Conservation (phyloP, 2,329 filamentous ascomycete species). For the Nectriaceae sp. region DNA sequence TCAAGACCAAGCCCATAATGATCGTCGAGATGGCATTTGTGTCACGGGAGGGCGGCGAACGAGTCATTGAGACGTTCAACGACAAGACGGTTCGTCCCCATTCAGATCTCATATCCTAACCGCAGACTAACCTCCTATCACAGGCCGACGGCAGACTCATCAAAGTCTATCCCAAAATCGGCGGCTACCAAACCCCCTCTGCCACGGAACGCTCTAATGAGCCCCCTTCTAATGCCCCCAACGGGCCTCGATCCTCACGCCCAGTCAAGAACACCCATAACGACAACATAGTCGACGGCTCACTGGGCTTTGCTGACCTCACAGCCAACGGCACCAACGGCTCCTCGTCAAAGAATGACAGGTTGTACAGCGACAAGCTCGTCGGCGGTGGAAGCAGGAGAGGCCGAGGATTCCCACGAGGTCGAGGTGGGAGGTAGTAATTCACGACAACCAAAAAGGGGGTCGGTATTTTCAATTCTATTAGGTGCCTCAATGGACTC, state of each 20-base stretch:
- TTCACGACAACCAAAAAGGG: no score
- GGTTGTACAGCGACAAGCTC: slow-evolving; percentile 56
- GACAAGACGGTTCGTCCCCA: slow-evolving; percentile 66
- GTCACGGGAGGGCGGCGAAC: slow-evolving; percentile 71
- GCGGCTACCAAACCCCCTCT: slow-evolving; percentile 37
- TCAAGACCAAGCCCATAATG: slow-evolving; percentile 69
- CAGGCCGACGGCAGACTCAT: slow-evolving; percentile 75
- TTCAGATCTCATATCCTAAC: not conserved
- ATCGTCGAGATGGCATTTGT: slow-evolving; percentile 78
- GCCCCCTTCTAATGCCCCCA: slow-evolving; percentile 35
- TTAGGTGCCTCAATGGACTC: not conserved
- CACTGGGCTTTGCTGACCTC: slow-evolving; percentile 56
- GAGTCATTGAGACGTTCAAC: slow-evolving; percentile 75
- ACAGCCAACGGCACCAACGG: slow-evolving; percentile 27
- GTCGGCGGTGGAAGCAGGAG: slow-evolving; percentile 30
- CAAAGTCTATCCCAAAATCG: slow-evolving; percentile 70
- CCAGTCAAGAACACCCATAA: slow-evolving; percentile 24
- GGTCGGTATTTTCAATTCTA: no score
- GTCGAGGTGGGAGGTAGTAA: slow-evolving; percentile 21
- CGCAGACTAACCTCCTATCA: not conserved
- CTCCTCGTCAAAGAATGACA: slow-evolving; percentile 29
- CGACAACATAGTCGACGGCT: slow-evolving; percentile 53
- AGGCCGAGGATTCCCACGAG: slow-evolving; percentile 26
- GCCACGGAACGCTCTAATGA: slow-evolving; percentile 28
- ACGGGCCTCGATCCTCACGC: slow-evolving; percentile 32